phyloP scores from a whole-genome alignment of 495 filamentous ascomycete species.

The Penicillium bovifimosum region DNA sequence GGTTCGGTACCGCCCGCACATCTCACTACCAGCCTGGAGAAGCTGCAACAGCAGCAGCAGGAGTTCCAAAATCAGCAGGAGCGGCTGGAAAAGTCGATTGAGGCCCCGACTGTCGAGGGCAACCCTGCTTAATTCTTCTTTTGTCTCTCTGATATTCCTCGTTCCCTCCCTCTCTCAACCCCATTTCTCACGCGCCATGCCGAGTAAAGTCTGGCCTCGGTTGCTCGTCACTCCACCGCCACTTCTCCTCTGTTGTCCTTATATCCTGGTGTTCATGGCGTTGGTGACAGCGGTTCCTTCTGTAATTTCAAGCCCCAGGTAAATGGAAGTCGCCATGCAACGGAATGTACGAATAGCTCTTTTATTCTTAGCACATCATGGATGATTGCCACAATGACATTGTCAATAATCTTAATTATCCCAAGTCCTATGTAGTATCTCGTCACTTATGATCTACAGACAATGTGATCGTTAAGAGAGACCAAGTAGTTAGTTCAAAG shows the following conservation, averaged over 20 bases:
- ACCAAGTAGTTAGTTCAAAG: constrained; percentile 1
- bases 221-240: not conserved
- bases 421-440: too few relatives aligned
- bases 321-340: constrained; percentile 3
- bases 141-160: not conserved
- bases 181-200: not conserved
- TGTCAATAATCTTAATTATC: constrained; percentile 11
- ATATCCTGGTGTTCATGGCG: constrained; percentile 9
- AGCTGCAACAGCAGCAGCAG: constrained; percentile 24
- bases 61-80: constrained; percentile 22
- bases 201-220: not conserved
- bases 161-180: not conserved
- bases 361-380: not conserved
- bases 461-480: not conserved
- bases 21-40: constrained; percentile 21
- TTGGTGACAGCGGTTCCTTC: constrained; percentile 5
- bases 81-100: constrained; percentile 15
- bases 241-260: not conserved
- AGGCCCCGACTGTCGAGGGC: constrained; percentile 7
- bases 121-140: constrained; percentile 3
- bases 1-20: constrained; percentile 16
- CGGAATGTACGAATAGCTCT: constrained; percentile 23
- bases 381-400: constrained; percentile 1
- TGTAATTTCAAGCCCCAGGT: not conserved
- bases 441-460: not conserved